Percentiles rank a stretch among this genome's conserved stretches.
Conservation (phyloP, 192 early-diverging fungal species). For the Coemansia sp. region DNA sequence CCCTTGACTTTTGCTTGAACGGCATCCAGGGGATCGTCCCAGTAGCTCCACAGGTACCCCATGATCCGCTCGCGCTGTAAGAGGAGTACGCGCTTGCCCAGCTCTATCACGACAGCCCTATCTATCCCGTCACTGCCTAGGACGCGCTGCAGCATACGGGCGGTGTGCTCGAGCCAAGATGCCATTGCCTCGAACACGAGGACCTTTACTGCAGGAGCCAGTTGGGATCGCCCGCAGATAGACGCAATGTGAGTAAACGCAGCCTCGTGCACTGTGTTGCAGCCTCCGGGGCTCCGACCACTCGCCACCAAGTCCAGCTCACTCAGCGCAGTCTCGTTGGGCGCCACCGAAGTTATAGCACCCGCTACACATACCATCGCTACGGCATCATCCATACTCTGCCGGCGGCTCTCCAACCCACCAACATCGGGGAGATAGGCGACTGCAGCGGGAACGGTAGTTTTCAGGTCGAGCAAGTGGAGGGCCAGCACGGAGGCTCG, state of each 20-base stretch:
- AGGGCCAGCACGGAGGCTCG: conserved; percentile 24
- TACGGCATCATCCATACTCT: conserved; percentile 45
- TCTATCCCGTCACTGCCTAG: conserved; percentile 4
- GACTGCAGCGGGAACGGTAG: background rate
- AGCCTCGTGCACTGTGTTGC: conserved; percentile 57
- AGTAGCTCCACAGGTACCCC: conserved; percentile 73
- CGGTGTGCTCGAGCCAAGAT: conserved; percentile 64
- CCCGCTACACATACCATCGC: conserved; percentile 52
- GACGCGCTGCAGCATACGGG: conserved; percentile 41
- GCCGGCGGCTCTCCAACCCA: conserved; percentile 7
- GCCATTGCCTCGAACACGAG: conserved; percentile 75
- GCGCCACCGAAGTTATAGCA: conserved; percentile 36
- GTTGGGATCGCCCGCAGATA: conserved; percentile 61
- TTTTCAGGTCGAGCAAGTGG: conserved; percentile 23
- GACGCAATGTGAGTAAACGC: conserved; percentile 62
- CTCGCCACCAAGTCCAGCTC: conserved; percentile 24
- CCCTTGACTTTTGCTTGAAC: conserved; percentile 69
- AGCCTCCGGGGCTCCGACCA: conserved; percentile 4
- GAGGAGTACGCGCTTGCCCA: conserved; percentile 46
- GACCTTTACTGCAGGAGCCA: conserved; percentile 65
- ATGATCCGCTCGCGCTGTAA: conserved; percentile 60
- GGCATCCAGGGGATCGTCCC: conserved; percentile 85
- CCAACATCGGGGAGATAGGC: conserved; percentile 12
- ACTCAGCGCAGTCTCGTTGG: conserved; percentile 32
- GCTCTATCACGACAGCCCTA: conserved; percentile 22